A percentile compares a stretch with the other conserved stretches of the same genome.
phyloP scores from a whole-genome alignment of 768 basidiomycete species.

The Crucibulum laeve region DNA sequence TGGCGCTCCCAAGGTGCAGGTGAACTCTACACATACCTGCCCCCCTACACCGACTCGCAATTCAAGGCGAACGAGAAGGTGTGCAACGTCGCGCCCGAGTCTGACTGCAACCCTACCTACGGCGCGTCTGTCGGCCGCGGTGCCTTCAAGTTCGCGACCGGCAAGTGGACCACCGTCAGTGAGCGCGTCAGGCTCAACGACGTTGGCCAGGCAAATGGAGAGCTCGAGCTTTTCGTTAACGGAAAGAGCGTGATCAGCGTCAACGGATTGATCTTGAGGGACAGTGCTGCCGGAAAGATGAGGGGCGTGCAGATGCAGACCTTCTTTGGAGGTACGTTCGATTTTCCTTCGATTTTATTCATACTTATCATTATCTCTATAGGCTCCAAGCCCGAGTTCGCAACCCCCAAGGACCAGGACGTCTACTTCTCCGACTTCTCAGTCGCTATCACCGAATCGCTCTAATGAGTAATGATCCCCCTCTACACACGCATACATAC shows the following conservation, averaged over 20 bases:
- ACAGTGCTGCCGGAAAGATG: slow-evolving; percentile 44
- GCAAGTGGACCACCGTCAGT: slow-evolving; percentile 63
- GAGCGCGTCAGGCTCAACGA: slow-evolving; percentile 76
- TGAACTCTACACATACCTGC: slow-evolving; percentile 72
- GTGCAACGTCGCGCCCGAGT: slow-evolving; percentile 43
- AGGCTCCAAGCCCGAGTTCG: slow-evolving; percentile 19
- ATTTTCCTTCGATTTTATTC: not conserved
- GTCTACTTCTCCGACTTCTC: slow-evolving; percentile 1
- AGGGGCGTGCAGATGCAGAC: slow-evolving; percentile 72
- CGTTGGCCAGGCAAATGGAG: slow-evolving; percentile 64
- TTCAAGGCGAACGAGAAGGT: slow-evolving; percentile 44
- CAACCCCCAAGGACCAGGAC: not conserved
- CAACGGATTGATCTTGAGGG: slow-evolving; percentile 48
- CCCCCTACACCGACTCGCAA: slow-evolving; percentile 32
- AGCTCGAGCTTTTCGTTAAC: slow-evolving; percentile 62
- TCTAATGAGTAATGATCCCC: not conserved
- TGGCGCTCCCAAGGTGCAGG: slow-evolving; percentile 57
- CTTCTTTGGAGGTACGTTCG: slow-evolving; percentile 65
- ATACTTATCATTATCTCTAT: not conserved
- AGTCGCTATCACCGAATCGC: not conserved
- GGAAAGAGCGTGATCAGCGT: slow-evolving; percentile 63
- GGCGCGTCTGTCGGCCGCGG: slow-evolving; percentile 70
- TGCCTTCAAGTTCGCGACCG: slow-evolving; percentile 57
- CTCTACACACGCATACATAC: not conserved
- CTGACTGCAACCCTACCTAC: slow-evolving; percentile 58